phyloP scores from a whole-genome alignment of 2,329 filamentous ascomycete genomes.

The Cytospora piceicola region DNA sequence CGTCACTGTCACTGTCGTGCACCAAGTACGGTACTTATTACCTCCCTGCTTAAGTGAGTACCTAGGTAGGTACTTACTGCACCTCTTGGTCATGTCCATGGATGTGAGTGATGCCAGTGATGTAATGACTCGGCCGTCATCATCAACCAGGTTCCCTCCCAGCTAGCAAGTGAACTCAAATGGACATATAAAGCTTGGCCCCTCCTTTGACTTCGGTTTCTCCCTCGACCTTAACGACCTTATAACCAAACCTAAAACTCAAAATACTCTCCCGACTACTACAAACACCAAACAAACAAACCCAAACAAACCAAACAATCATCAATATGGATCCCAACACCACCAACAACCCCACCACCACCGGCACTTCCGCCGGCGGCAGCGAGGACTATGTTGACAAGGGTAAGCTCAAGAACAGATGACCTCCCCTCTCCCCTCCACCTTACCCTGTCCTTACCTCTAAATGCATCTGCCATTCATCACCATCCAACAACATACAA shows the following conservation, averaged over 20 bases:
- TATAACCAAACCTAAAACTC: background rate
- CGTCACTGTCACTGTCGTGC: too few relatives aligned
- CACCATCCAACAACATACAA: background rate
- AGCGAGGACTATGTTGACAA: constrained; percentile 42
- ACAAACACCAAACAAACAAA: background rate
- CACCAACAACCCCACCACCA: constrained; percentile 18
- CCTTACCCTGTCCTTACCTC: too few relatives aligned
- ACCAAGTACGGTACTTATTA: too few relatives aligned
- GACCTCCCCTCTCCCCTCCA: too few relatives aligned
- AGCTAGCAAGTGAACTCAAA: background rate
- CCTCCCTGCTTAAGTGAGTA: too few relatives aligned
- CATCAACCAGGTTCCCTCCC: background rate
- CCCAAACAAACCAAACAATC: background rate
- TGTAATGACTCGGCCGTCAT: background rate
- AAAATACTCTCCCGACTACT: background rate
- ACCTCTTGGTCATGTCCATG: background rate
- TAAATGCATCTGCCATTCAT: too few relatives aligned
- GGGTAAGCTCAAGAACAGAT: constrained; percentile 33
- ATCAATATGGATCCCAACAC: constrained; percentile 19
- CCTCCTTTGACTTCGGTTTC: background rate
- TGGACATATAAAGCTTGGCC: background rate
- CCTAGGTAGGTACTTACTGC: too few relatives aligned
- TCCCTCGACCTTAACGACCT: background rate
- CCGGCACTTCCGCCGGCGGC: constrained; percentile 29
- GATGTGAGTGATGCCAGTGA: background rate